Evolutionary conservation across 305 asterid species (phyloP).

Genomic region (Fraxinus baroniana): DNA sequence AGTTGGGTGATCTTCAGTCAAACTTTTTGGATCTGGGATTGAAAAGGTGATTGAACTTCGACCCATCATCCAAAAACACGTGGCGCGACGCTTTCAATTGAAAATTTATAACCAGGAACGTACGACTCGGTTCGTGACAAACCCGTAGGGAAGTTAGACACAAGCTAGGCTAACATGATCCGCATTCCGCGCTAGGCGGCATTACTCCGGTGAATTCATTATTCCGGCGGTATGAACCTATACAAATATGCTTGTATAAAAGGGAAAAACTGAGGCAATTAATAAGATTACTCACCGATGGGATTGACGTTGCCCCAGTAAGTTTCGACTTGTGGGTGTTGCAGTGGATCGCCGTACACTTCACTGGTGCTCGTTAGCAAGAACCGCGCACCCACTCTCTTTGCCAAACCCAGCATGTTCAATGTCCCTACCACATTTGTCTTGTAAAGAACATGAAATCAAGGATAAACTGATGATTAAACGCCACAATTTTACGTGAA

Average conservation of each 20-base stretch:
- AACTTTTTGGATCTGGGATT: constrained; percentile 2
- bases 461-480: constrained; percentile 31
- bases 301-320: constrained; percentile 89
- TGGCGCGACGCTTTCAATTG: constrained; percentile 26
- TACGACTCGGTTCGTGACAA: neutral
- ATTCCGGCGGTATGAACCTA: constrained; percentile 13
- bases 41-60: constrained; percentile 10
- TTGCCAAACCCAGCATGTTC: constrained; percentile 80
- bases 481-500: neutral
- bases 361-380: constrained; percentile 84
- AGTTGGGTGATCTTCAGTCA: neutral
- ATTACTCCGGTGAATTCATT: neutral
- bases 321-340: constrained; percentile 73
- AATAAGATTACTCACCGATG: constrained; percentile 41
- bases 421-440: constrained; percentile 77
- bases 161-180: neutral
- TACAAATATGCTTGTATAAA: neutral
- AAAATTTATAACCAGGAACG: neutral
- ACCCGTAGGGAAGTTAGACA: constrained; percentile 23
- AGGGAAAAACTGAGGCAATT: neutral
- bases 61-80: constrained; percentile 26
- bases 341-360: constrained; percentile 76
- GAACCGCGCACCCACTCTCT: constrained; percentile 78
- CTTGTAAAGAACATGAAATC: constrained; percentile 46
- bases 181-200: constrained; percentile 15